Evolutionary conservation across 1,139 yeast species (phyloP).

Genomic region (Yarrowia galli): DNA sequence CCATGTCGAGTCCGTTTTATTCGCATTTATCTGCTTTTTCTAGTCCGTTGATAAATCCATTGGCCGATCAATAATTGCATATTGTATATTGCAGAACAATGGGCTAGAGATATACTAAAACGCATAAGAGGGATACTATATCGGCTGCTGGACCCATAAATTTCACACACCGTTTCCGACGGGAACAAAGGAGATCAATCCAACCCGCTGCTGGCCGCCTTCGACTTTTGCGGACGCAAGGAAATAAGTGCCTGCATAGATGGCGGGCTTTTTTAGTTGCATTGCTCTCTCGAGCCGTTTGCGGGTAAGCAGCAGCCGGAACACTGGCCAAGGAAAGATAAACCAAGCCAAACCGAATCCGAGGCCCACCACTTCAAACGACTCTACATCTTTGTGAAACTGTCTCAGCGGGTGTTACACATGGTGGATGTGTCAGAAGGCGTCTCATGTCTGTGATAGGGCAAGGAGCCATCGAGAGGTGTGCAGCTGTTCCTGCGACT

Average conservation of each 20-base stretch:
- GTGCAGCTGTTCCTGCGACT: constrained; percentile 1
- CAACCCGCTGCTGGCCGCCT: neutral
- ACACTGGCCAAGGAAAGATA: neutral
- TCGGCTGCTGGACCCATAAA: neutral
- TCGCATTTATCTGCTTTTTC: no score
- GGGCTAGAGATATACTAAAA: neutral
- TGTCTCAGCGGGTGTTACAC: constrained; percentile 15
- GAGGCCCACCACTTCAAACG: neutral
- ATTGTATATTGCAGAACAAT: neutral
- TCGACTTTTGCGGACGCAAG: neutral
- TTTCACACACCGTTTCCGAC: neutral
- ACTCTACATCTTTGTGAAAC: constrained; percentile 12
- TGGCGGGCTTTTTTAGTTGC: constrained; percentile 13
- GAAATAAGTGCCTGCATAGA: constrained; percentile 20
- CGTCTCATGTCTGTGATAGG: neutral
- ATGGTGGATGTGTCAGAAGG: neutral
- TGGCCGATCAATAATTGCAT: no score
- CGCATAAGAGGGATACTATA: neutral
- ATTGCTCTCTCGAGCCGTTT: constrained; percentile 23
- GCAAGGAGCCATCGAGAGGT: neutral
- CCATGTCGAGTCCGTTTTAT: neutral
- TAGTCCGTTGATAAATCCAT: no score
- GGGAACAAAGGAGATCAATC: neutral
- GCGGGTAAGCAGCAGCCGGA: constrained; percentile 28
- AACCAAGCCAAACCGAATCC: neutral